Evolutionary conservation across 2,329 filamentous ascomycete genomes (phyloP).

Genomic region (Eutypa lata): DNA sequence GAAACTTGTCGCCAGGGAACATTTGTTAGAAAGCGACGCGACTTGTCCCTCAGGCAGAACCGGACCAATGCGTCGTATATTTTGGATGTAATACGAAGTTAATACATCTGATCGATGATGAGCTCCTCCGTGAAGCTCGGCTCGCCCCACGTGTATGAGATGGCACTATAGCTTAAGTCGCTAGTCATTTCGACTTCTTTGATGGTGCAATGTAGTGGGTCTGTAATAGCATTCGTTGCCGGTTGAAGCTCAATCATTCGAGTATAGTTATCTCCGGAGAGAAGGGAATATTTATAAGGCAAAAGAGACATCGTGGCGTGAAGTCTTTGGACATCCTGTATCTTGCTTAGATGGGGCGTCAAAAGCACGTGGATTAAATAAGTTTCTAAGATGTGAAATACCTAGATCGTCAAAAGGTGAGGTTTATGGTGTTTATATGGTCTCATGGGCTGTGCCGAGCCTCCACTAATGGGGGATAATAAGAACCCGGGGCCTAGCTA

Average conservation of each 20-base stretch:
- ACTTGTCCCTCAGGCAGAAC: background rate
- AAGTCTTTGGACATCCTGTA: too few relatives aligned
- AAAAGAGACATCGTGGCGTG: background rate
- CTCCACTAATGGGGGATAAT: too few relatives aligned
- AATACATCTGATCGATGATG: background rate
- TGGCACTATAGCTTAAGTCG: background rate
- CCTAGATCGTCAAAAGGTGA: too few relatives aligned
- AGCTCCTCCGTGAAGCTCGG: constrained; percentile 2
- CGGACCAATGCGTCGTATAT: constrained; percentile 1
- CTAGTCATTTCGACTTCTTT: background rate
- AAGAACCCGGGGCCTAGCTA: too few relatives aligned
- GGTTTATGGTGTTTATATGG: too few relatives aligned
- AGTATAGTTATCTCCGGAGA: background rate
- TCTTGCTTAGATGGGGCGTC: too few relatives aligned
- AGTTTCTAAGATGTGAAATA: too few relatives aligned
- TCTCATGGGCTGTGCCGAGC: too few relatives aligned
- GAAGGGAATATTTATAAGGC: background rate
- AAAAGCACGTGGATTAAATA: too few relatives aligned
- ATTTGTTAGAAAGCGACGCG: background rate
- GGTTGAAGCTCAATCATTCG: background rate
- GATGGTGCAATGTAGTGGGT: background rate
- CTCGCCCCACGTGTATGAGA: constrained; percentile 3
- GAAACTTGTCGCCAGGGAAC: too few relatives aligned
- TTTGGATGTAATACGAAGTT: constrained; percentile 1
- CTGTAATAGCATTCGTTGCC: background rate